Evolutionary conservation across 1,139 yeast genomes (phyloP), one percentile per base, ranked within the genome.

Genomic region (Sugiyamaella paludigena): DNA sequence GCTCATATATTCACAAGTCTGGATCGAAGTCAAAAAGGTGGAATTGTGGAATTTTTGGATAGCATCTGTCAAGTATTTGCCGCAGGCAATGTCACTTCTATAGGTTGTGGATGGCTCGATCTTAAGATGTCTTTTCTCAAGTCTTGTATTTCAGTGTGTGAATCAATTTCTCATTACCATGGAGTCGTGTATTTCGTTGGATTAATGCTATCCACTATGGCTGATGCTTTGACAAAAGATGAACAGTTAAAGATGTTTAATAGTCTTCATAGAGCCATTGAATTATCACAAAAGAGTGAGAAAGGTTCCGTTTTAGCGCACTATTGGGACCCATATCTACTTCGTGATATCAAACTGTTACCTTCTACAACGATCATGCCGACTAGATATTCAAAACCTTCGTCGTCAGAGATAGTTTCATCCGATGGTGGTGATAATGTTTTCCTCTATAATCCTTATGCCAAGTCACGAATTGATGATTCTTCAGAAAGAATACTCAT

Each of bases 261-360:
- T 7, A 55, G 58, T 4, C 61, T 71, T 40, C 60, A 64, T 2
- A 52, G 59, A 35, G 63, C 69, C 2, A 51, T 61, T 33, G 64
- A 61, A n/a, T 48, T 55, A 1, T 64, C 70, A 5, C 50, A 62
- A 8, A 60, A 61, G 27, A 40, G 59, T 13, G 70, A 69, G 10
- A 15, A 33, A 9, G 45, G 45, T 7, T 35, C 38, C 15, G 56
- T 66, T 16, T 15, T 57, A 57, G 28, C 68, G 65, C 12, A 58
- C 1, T 86, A 86, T 59, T 85, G 91, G 85, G 96, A 87, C 63
- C 84, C 86, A 0, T 80, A 74, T 55, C 54, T 87, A 9, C 71
- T 87, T 0, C 72, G 92, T 50, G 77, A 73, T 37, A 72, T 82
- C 5, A 43, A 51, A 10, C 36, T 60, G 11, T 66, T 69, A 28